A percentile compares a stretch with the other conserved stretches of the same genome.
phyloP scores from a whole-genome alignment of 495 filamentous ascomycete species.

The Apodospora peruviana region DNA sequence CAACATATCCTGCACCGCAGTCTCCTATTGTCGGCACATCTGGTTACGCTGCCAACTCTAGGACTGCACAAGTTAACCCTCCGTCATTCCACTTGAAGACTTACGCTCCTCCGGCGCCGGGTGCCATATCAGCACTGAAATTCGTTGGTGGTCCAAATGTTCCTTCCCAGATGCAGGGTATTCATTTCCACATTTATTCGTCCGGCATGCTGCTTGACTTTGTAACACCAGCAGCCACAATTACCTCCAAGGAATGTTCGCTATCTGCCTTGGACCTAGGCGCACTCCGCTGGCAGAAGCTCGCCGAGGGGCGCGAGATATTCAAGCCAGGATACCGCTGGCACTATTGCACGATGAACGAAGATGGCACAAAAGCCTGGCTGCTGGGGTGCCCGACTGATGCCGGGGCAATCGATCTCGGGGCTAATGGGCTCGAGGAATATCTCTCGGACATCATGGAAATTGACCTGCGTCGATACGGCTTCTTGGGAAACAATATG shows the following conservation, averaged over 20 bases:
- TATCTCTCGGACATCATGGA: constrained; percentile 90
- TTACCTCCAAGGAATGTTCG: constrained; percentile 76
- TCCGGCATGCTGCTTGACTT: constrained; percentile 91
- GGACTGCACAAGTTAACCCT: constrained; percentile 73
- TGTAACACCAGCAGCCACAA: constrained; percentile 84
- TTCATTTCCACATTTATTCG: constrained; percentile 90
- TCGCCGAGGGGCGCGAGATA: constrained; percentile 89
- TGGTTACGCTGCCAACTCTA: constrained; percentile 84
- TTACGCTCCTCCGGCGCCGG: constrained; percentile 65
- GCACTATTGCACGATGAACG: constrained; percentile 95
- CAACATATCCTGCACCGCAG: constrained; percentile 31
- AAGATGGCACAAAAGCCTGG: constrained; percentile 93
- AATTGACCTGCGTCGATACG: constrained; percentile 79
- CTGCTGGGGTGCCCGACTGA: constrained; percentile 87
- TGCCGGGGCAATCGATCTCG: constrained; percentile 42
- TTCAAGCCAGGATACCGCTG: constrained; percentile 84
- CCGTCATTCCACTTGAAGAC: constrained; percentile 64
- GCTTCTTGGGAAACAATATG: constrained; percentile 75
- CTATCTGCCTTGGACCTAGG: constrained; percentile 81
- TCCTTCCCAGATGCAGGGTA: constrained; percentile 80
- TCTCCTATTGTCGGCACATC: constrained; percentile 51
- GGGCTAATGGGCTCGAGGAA: constrained; percentile 61
- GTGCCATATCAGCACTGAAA: constrained; percentile 80
- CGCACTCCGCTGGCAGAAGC: constrained; percentile 82
- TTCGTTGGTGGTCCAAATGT: constrained; percentile 86